phyloP scores from a whole-genome alignment of 2,329 filamentous ascomycete species.

The Eutypella sp. region DNA sequence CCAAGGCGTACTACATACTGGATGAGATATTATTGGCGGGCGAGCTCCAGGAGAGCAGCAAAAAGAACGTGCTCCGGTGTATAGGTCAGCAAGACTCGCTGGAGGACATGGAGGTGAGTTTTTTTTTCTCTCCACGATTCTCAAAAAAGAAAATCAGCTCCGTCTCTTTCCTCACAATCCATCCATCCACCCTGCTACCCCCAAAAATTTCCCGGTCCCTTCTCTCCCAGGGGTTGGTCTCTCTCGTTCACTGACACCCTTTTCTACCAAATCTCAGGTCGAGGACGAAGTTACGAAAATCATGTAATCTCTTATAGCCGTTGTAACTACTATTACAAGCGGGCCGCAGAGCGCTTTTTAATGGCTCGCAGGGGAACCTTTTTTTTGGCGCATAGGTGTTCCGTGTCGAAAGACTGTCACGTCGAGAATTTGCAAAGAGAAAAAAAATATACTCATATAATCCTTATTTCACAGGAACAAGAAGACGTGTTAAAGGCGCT shows the following conservation, averaged over 20 bases:
- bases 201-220: background rate
- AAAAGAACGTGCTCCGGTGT: conserved; percentile 95
- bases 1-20: conserved; percentile 98
- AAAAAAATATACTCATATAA: conserved; percentile 26
- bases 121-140: too few relatives aligned
- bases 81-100: conserved; percentile 97
- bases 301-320: conserved; percentile 59
- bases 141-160: background rate
- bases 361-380: conserved; percentile 7
- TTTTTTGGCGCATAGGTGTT: conserved; percentile 15
- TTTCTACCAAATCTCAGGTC: conserved; percentile 56
- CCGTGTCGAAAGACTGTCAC: conserved; percentile 14
- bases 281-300: conserved; percentile 88
- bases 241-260: conserved; percentile 46
- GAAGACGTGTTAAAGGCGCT: conserved; percentile 33
- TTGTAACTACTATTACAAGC: conserved; percentile 23
- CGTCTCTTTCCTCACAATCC: conserved; percentile 2
- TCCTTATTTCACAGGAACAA: conserved; percentile 21
- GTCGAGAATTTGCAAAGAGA: conserved; percentile 18
- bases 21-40: conserved; percentile 93
- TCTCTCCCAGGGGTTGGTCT: conserved; percentile 9
- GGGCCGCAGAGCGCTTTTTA: conserved; percentile 5
- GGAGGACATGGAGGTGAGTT: conserved; percentile 97
- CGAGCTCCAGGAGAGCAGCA: conserved; percentile 97
- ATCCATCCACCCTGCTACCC: background rate